A percentile compares a stretch with the other conserved stretches of the same genome.
Evolutionary conservation across 805 yeast genomes (phyloP).

Genomic region (Kuraishia hungarica): DNA sequence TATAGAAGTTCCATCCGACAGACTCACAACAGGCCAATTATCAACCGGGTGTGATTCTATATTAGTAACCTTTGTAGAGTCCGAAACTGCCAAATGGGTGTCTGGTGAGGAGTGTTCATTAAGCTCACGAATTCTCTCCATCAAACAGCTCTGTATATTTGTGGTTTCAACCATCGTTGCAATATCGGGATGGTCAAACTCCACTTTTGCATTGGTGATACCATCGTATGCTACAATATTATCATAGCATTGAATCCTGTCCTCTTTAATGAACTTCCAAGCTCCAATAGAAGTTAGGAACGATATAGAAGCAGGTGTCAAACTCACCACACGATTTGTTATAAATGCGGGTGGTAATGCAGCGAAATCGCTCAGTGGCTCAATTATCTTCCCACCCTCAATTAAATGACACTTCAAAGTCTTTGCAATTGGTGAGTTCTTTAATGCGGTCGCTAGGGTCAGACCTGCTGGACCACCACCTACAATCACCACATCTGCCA

Average conservation of each 20-base stretch:
- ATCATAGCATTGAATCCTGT: conserved; percentile 75
- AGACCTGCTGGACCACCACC: conserved; percentile 99
- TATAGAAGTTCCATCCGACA: conserved; percentile 55
- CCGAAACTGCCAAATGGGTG: conserved; percentile 35
- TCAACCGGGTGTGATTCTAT: conserved; percentile 32
- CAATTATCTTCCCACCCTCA: conserved; percentile 57
- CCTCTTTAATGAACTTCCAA: conserved; percentile 60
- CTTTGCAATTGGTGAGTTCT: conserved; percentile 53
- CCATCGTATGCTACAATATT: conserved; percentile 86
- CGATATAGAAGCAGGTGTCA: conserved; percentile 73
- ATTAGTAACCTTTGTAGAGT: conserved; percentile 56
- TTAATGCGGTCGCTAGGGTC: conserved; percentile 74
- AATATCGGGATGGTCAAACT: conserved; percentile 55
- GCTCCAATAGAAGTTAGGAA: conserved; percentile 65
- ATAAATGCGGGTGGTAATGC: conserved; percentile 36
- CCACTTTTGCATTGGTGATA: conserved; percentile 56
- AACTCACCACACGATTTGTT: conserved; percentile 76
- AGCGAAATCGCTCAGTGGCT: conserved; percentile 38
- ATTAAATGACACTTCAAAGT: conserved; percentile 58
- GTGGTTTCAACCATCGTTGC: conserved; percentile 87
- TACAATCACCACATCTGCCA: conserved; percentile 70
- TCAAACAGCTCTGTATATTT: conserved; percentile 72
- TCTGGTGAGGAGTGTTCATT: conserved; percentile 14
- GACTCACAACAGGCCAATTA: conserved; percentile 71
- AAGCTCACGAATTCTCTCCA: conserved; percentile 41